Evolutionary conservation across 1,284 basidiomycete genomes (phyloP).

Genomic region (Grifola frondosa): DNA sequence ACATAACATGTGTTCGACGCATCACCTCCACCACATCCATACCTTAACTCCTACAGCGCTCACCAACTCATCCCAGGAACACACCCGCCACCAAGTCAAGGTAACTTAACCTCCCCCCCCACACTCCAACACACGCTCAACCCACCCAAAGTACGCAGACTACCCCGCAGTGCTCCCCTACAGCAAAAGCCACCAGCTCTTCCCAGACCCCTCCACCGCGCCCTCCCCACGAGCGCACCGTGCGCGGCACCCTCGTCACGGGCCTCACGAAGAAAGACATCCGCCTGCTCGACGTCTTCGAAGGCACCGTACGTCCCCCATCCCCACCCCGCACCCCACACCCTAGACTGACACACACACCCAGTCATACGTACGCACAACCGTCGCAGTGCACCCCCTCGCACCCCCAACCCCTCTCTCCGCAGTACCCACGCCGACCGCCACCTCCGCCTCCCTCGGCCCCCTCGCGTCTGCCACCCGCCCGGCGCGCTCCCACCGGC

Average conservation of each 20-base stretch:
- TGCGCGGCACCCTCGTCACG: slow-evolving; percentile 69
- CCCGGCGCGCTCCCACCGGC: slow-evolving; percentile 33
- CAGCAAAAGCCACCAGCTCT: slow-evolving; percentile 42
- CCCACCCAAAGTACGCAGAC: slow-evolving; percentile 52
- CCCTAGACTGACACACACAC: neutral
- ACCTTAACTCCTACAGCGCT: no score
- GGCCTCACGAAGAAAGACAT: slow-evolving; percentile 66
- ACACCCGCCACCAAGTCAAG: slow-evolving; percentile 73
- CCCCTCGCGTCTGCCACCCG: slow-evolving; percentile 30
- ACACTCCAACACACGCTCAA: neutral
- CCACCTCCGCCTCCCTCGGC: slow-evolving; percentile 38
- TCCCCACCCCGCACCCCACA: neutral
- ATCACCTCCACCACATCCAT: slow-evolving; percentile 47
- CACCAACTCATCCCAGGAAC: no score
- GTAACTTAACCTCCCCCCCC: slow-evolving; percentile 18
- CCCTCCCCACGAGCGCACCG: slow-evolving; percentile 48
- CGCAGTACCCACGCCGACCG: slow-evolving; percentile 11
- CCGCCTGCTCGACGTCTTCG: slow-evolving; percentile 67
- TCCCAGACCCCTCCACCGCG: slow-evolving; percentile 42
- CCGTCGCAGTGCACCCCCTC: slow-evolving; percentile 56
- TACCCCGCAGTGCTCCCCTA: slow-evolving; percentile 79
- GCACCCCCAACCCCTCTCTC: slow-evolving; percentile 39
- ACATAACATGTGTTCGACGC: neutral
- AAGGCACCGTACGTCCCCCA: slow-evolving; percentile 64
- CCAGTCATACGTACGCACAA: slow-evolving; percentile 70